phyloP scores from a whole-genome alignment of 768 basidiomycete species.

The Imleria badia region DNA sequence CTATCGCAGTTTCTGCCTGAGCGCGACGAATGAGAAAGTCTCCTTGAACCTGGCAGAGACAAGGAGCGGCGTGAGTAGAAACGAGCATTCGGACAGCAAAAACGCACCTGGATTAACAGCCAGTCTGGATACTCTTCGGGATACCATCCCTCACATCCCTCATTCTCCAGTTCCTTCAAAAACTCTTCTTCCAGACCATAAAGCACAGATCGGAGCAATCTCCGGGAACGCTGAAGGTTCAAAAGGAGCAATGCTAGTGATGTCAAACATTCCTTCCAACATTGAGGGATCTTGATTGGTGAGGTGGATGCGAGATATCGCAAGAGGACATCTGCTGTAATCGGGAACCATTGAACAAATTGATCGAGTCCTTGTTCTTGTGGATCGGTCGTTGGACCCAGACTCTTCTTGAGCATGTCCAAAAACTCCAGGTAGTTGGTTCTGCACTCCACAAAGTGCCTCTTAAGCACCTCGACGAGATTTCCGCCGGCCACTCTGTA shows the following conservation, averaged over 20 bases:
- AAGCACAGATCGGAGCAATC: no score
- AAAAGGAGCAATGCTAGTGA: slow-evolving; percentile 28
- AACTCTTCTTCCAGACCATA: no score
- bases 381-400: slow-evolving; percentile 8
- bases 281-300: not conserved
- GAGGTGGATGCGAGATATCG: not conserved
- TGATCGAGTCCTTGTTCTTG: slow-evolving; percentile 8
- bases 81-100: not conserved
- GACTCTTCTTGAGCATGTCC: not conserved
- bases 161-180: no score
- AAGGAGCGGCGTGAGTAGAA: not conserved
- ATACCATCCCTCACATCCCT: slow-evolving; percentile 11
- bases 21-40: slow-evolving; percentile 17
- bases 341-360: slow-evolving; percentile 34
- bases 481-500: no score
- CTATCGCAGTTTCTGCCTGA: slow-evolving; percentile 38
- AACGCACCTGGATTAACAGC: slow-evolving; percentile 41
- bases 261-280: slow-evolving; percentile 32
- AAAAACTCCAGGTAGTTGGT: not conserved
- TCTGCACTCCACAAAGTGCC: not conserved
- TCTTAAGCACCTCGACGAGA: not conserved
- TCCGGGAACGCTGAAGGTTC: not conserved
- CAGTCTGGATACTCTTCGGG: slow-evolving; percentile 33
- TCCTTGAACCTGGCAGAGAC: slow-evolving; percentile 36
- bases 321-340: not conserved